Evolutionary conservation across 2,329 filamentous ascomycete genomes (phyloP), one percentile per base, ranked within the genome.

Genomic region (Coleophoma eucalyptorum): DNA sequence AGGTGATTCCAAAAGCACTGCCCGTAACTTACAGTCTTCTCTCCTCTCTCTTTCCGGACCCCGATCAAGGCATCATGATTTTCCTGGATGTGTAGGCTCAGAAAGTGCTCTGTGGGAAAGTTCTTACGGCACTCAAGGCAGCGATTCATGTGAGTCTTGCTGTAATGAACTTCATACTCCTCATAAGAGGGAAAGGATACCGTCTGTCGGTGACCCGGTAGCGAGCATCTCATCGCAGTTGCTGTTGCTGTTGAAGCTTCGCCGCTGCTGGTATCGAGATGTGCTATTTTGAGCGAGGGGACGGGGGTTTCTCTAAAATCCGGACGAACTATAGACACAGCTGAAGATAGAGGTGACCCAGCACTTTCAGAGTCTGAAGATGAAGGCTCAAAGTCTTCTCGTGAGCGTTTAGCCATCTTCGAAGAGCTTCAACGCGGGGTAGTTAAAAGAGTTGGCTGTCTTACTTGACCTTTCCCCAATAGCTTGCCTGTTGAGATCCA

Each of bases 151-250:
- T 97, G 94, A 19, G 79, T 75, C 64, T 89, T 85, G 58, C 76
- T 78, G 71, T 97, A 97, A 67, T 99, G 94, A 8, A 86, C 72
- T 66, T 97, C 91, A 69, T 95, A 97, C 15, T 91, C 89, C 52
- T 84, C 79, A 64, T 90, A 91, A 0, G 84, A 84, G 20, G 73
- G 65, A 68, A 99, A 97, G 4, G 77, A 74, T 49, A 94, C 64
- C 2, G 83, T 75, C 53, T 86, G 80, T 58, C 74, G 78, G 69
- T 97, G 92, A 43, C 90, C 89, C 48, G 92, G 90, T 19, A 97
- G 76, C 18, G 81, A 83, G 72, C 93, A 97, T 69, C 76, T 82
- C 81, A 97, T 96, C 42, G 69, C 61, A 54, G 62, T 63, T 20
- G 65, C 19, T 48, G 51, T 21, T 33, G 41, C 21, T 48, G 51